Base-by-base conservation (phyloP, 306 rosid genomes). In the Boehmeria nivea region DNA sequence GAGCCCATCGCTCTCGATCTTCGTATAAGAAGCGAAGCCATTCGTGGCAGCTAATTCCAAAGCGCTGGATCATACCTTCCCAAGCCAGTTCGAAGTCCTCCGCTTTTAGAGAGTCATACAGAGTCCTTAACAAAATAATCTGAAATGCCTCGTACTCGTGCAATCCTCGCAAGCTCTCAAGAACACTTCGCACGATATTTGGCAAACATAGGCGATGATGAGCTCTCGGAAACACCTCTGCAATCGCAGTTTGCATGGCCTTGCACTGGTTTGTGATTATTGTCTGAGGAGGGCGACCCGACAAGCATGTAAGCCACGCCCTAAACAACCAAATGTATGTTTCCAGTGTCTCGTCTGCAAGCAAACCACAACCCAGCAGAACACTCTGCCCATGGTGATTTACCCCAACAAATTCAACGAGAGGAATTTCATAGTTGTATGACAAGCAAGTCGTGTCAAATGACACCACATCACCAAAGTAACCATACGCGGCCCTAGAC, bases 271-370 rank as follows among this genome's bases (percentile, higher is more conserved):
- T 78, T 70, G 95, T 80, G 46, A 87, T 69, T 61, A 91, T 71
- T 58, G 94, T 84, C 70, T 91, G 96, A 12, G 98, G 96, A 58
- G 96, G 91, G 54, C 87, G 95, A 62, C 98, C 96, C 24, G 82
- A 80, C 93, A 91, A 78, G 66, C 89, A 82, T 12, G 98, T 84
- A 61, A 91, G 82, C 98, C 98, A 91, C 18, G 87, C 95, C 82
- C 98, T 82, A 76, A 91, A 82, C 43, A 87, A 68, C 98, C 98
- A 91, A 60, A 80, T 59, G 67, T 84, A 91, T 2, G 94, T 78
- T 58, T 91, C 98, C 39, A 71, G 60, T 11, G 83, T 72, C 75
- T 87, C 94, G 57, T 82, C 98, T 4, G 93, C 87, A 64, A 91
- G 85, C 63, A 91, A 76, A 61, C 93, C 96, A 71, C 90, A 84